These are phyloP conservation scores for Salvia rosmarinus DNA, from an alignment of 257 asterid genomes.

Conservation along the genomic window DNA sequence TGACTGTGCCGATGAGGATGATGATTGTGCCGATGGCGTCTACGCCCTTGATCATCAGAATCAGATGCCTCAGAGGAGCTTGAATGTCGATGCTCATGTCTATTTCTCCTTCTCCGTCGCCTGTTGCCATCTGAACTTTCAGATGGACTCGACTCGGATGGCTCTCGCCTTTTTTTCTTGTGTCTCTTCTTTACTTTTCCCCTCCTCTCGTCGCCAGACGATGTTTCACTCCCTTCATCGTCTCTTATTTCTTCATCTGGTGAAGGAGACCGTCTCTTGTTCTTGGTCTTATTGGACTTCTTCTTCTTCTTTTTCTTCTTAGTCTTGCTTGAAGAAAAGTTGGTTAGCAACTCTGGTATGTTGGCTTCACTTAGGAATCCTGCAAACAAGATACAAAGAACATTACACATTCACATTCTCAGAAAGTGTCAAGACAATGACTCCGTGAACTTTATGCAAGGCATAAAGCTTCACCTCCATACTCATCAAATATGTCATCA, in stretches of 20 bases:
- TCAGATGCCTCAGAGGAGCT: conserved; percentile 43
- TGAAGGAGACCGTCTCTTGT: conserved; percentile 48
- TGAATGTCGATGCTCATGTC: conserved; percentile 38
- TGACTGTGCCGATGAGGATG: conserved; percentile 25
- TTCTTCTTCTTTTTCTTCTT: conserved; percentile 50
- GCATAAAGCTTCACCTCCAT: conserved; percentile 68
- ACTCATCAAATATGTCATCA: conserved; percentile 94
- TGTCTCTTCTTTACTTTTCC: conserved; percentile 48
- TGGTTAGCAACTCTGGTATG: conserved; percentile 73
- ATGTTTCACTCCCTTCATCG: conserved; percentile 41
- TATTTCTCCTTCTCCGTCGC: conserved; percentile 42
- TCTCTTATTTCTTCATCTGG: conserved; percentile 31
- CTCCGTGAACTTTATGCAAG: not conserved
- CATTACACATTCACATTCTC: not conserved
- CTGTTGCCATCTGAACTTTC: conserved; percentile 54
- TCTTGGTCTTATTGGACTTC: conserved; percentile 55
- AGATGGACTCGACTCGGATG: conserved; percentile 43
- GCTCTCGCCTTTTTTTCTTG: conserved; percentile 49
- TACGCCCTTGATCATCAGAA: conserved; percentile 37
- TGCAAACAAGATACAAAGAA: conserved; percentile 35
- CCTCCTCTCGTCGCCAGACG: conserved; percentile 45
- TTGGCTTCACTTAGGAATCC: conserved; percentile 75
- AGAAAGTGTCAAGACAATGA: not conserved
- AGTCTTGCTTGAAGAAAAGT: conserved; percentile 55
- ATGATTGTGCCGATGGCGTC: conserved; percentile 25